These are phyloP conservation scores for Ceriops tagal DNA, from an alignment of 345 rosid species.

Conservation along the genomic window DNA sequence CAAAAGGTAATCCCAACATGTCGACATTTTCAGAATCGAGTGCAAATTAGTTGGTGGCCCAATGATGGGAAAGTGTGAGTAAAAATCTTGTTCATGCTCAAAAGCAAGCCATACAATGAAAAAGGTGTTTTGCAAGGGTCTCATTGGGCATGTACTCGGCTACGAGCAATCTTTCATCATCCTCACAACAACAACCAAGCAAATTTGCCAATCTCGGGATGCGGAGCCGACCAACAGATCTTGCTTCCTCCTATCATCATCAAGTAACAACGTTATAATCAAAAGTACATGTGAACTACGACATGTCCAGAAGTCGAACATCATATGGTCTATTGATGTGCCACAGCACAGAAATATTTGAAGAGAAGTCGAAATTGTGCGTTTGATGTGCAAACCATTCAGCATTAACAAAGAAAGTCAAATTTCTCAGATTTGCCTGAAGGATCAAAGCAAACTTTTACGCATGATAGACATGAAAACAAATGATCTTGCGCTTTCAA, in stretches of 20 bases:
- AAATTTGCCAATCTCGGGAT: constrained; percentile 72
- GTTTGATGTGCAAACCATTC: too few relatives aligned
- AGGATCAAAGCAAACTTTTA: too few relatives aligned
- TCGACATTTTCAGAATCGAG: too few relatives aligned
- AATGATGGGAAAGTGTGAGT: neutral
- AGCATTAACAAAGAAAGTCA: too few relatives aligned
- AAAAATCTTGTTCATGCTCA: neutral
- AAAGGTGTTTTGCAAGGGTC: constrained; percentile 92
- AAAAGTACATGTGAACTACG: neutral
- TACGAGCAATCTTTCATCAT: constrained; percentile 89
- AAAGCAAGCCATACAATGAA: constrained; percentile 62
- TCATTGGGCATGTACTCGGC: constrained; percentile 89
- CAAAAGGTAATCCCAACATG: neutral
- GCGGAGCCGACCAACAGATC: constrained; percentile 80
- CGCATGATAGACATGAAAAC: too few relatives aligned
- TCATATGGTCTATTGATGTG: too few relatives aligned
- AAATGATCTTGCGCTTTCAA: too few relatives aligned
- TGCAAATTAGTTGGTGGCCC: too few relatives aligned
- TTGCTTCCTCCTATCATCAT: constrained; percentile 72
- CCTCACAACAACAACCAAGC: constrained; percentile 86
- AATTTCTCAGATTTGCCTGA: too few relatives aligned
- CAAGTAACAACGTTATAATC: neutral
- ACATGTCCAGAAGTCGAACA: neutral
- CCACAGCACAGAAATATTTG: too few relatives aligned
- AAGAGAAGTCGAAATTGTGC: too few relatives aligned